Base-by-base conservation (phyloP, 177 flowering plant species). In the Vitis hybrid region DNA sequence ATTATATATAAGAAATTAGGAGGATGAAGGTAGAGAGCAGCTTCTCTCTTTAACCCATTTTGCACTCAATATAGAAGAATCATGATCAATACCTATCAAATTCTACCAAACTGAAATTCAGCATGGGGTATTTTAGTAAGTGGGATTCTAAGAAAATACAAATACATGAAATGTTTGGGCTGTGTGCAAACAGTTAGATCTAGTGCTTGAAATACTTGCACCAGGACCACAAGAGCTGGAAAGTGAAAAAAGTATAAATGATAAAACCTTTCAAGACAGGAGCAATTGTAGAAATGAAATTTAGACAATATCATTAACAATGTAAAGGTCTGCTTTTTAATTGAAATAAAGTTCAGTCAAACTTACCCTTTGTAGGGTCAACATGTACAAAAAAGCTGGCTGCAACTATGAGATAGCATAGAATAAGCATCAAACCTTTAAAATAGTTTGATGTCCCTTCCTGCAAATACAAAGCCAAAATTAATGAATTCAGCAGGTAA, bases 351-450 rank as follows among this genome's bases (percentile, higher is more conserved):
- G 53, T 57, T 22, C 22, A 19, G 58, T 47, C 44, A 18, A 75
- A 80, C 89, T 80, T 66, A 88, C 91, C 79, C 33, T 58, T 73
- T 61, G 72, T 44, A 57, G 78, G 84, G 77, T 88, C 92, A 44
- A 83, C 77, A 59, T 88, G 92, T 60, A 88, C 92, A 73, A 88
- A 88, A 76, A 88, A 88, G 77, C 92, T 88, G 66, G 92, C 92
- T 12, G 92, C 92, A 63, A 87, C 92, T 19, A 88, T 88, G 71
- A 88, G 87, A 73, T 88, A 88, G 74, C 92, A 85, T 15, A 88
- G 72, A 64, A 87, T 85, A 47, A 88, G 90, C 92, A 88, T 88
- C 81, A 38, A 7, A 38, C 47, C 47, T 38, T 38, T 38, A 38
- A 38, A 38, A 38, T 38, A 38, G 47, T 38, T 88, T 70, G 92